Evolutionary conservation across 1,284 basidiomycete species (phyloP), one percentile per base, ranked within the genome.

Genomic region (Sporisorium graminicola): DNA sequence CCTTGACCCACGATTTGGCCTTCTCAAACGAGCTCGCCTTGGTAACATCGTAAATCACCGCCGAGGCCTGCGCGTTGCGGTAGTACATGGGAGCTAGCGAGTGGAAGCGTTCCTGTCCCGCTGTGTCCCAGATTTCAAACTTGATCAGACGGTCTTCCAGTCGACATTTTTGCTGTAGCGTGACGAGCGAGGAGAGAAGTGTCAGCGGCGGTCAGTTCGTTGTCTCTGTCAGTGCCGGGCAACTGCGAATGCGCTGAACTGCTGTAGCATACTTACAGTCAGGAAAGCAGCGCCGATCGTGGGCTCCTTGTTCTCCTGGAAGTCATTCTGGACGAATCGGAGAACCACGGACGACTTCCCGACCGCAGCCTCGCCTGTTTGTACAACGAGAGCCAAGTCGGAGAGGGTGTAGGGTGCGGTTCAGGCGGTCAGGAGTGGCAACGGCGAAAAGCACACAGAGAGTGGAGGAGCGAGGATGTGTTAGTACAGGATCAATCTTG

Each of bases 1-100:
- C 96, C 88, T 98, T 99, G 75, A 99, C 95, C 96, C 96, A 99
- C 37, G 94, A 95, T 88, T 99, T 99, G 68, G 96, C 96, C 87
- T 99, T 99, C 87, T 99, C 97, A 73, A 99, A 90, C 81, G 95
- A 98, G 63, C 92, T 90, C 14, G 81, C 79, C 86, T 95, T 95
- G 59, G 94, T 96, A 63, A 99, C 92, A 86, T 99, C 96, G 87
- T 98, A 99, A 29, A 98, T 95, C 31, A 99, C 96, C 40, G 98
- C 94, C 47, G 95, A 96, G 8, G 96, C 96, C 86, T 98, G 95
- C 12, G 96, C 95, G 82, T 99, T 98, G 84, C 96, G 92, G 87
- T 98, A 99, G 88, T 99, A 99, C 94, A 96, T 96, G 67, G 94
- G 94, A 57, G 93, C 94, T 68, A 95, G 90, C 66, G 93, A 94